A percentile compares a stretch with the other conserved stretches of the same genome.
These are phyloP conservation scores for Drechslera avenae DNA, from an alignment of 2,329 filamentous ascomycete genomes.

Conservation along the genomic window DNA sequence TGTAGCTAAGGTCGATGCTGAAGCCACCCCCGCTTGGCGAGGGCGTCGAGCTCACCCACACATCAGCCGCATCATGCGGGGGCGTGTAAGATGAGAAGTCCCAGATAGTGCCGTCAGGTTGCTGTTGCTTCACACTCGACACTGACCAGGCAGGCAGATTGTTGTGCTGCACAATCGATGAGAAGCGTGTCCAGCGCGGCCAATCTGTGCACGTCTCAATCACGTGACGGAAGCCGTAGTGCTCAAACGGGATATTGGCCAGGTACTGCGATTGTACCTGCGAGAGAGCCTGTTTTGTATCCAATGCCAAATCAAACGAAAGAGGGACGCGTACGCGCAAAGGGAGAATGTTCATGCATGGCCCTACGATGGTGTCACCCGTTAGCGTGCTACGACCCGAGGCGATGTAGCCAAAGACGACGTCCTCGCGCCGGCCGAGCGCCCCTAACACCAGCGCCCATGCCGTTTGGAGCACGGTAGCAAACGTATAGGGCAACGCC, in stretches of 20 bases:
- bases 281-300: neutral
- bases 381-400: constrained; percentile 37
- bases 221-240: constrained; percentile 4
- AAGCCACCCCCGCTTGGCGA: neutral
- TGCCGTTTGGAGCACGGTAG: constrained; percentile 48
- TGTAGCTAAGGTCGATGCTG: neutral
- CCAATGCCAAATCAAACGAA: neutral
- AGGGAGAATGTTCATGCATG: constrained; percentile 44
- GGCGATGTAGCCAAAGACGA: constrained; percentile 44
- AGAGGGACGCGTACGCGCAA: constrained; percentile 26
- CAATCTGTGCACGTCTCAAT: constrained; percentile 8
- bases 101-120: neutral
- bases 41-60: neutral
- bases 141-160: neutral
- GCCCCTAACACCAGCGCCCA: constrained; percentile 45
- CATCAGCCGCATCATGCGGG: neutral
- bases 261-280: constrained; percentile 46
- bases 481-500: constrained; percentile 22
- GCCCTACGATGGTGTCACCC: constrained; percentile 34
- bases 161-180: constrained; percentile 3
- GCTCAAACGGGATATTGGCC: constrained; percentile 20
- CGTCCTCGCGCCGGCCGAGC: constrained; percentile 30
- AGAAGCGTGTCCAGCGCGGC: constrained; percentile 6
- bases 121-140: neutral
- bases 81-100: neutral